Evolutionary conservation across 2,329 filamentous ascomycete species (phyloP).

Genomic region (Diaporthe aspalathi): DNA sequence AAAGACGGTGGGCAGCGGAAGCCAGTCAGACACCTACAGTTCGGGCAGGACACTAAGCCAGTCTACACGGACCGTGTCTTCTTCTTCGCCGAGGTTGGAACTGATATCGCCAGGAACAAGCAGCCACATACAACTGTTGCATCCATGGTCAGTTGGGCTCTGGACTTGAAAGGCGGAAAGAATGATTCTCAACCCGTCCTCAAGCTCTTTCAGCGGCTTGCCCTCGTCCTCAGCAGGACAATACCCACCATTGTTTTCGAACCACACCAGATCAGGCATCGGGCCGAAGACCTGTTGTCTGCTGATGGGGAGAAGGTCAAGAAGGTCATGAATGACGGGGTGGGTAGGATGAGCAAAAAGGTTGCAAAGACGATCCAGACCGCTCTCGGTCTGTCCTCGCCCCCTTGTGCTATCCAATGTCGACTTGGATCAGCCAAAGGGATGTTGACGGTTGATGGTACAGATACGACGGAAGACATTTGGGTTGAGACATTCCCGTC

Average conservation of each 20-base stretch:
- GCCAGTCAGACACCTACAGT: constrained; percentile 49
- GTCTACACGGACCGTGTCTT: constrained; percentile 57
- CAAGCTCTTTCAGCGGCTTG: constrained; percentile 70
- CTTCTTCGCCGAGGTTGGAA: constrained; percentile 67
- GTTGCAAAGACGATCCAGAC: constrained; percentile 66
- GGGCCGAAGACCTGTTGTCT: constrained; percentile 53
- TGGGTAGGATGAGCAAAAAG: constrained; percentile 71
- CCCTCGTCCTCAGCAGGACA: constrained; percentile 65
- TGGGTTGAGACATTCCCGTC: constrained; percentile 77
- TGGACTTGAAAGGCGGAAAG: constrained; percentile 52
- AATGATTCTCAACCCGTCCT: constrained; percentile 60
- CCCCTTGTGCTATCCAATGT: constrained; percentile 75
- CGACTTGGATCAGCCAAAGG: constrained; percentile 81
- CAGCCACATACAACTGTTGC: constrained; percentile 48
- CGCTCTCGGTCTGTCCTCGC: constrained; percentile 60
- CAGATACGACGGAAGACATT: constrained; percentile 56
- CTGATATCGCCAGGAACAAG: constrained; percentile 49
- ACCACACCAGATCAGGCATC: constrained; percentile 57
- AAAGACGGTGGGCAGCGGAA: constrained; percentile 53
- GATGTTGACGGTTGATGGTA: constrained; percentile 74
- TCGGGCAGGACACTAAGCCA: constrained; percentile 47
- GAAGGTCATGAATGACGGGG: constrained; percentile 73
- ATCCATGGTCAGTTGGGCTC: constrained; percentile 64
- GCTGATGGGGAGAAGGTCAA: constrained; percentile 50
- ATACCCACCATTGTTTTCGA: constrained; percentile 59